phyloP scores from a whole-genome alignment of 2,329 filamentous ascomycete genomes.

The Cladobotryum protrusum region DNA sequence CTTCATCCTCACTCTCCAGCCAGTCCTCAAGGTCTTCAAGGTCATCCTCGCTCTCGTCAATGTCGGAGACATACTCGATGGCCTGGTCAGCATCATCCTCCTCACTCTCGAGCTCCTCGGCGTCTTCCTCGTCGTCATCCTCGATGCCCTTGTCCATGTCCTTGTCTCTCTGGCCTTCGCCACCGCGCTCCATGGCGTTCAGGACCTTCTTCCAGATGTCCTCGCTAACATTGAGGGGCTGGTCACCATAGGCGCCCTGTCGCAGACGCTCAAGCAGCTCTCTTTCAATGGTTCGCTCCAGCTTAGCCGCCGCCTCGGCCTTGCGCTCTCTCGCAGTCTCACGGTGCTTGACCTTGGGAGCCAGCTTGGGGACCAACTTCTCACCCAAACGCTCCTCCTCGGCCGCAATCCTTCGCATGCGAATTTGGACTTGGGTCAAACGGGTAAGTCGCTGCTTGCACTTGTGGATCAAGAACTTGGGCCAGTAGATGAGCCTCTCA shows the following conservation, averaged over 20 bases:
- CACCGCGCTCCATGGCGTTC: conserved; percentile 78
- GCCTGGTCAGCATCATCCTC: conserved; percentile 67
- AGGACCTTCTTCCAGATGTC: conserved; percentile 97
- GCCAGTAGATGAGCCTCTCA: conserved; percentile 82
- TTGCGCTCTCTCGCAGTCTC: conserved; percentile 72
- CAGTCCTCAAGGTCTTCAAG: conserved; percentile 83
- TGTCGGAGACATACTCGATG: conserved; percentile 89
- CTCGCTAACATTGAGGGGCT: conserved; percentile 91
- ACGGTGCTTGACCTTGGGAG: conserved; percentile 77
- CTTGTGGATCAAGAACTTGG: conserved; percentile 88
- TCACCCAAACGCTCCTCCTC: conserved; percentile 89
- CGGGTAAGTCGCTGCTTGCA: conserved; percentile 94
- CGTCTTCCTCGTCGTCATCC: conserved; percentile 64
- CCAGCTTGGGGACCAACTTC: conserved; percentile 78
- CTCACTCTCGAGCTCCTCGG: conserved; percentile 63
- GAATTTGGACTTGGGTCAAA: conserved; percentile 83
- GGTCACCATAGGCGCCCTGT: conserved; percentile 89
- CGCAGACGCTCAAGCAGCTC: conserved; percentile 87
- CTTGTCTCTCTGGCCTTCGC: conserved; percentile 75
- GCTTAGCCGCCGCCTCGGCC: conserved; percentile 78
- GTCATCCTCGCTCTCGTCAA: conserved; percentile 78
- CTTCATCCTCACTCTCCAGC: conserved; percentile 65
- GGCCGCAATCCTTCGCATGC: conserved; percentile 70
- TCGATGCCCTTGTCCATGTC: conserved; percentile 85
- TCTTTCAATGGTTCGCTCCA: conserved; percentile 91